Base-by-base conservation (phyloP, 495 filamentous ascomycete species). In the Bryoglossum gracile region DNA sequence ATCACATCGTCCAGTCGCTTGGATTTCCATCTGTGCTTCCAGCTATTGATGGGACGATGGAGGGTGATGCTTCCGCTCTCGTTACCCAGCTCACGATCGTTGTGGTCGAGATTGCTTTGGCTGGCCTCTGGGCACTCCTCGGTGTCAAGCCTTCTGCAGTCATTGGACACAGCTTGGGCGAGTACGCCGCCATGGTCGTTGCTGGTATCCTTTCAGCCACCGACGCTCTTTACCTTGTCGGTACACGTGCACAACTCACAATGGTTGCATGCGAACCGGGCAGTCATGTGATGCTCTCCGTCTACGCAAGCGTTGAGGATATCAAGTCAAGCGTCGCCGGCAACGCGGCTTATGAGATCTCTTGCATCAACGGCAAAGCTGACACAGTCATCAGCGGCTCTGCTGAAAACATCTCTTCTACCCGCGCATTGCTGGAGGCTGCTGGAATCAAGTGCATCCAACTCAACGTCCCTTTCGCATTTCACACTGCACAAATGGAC, bases 151-250 rank as follows among this genome's bases (percentile, higher is more conserved):
- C 89, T 16, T 70, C 75, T 43, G 83, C 81, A 32, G 86, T 94
- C 2, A 70, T 95, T 28, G 90, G 90, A 18, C 90, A 96, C 68
- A 94, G 87, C 62, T 55, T 78, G 10, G 89, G 89, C 48, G 89
- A 95, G 62, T 95, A 91, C 66, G 87, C 89, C 38, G 89, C 90
- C 13, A 70, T 95, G 2, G 75, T 90, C 57, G 80, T 83, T 26
- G 80, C 89, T 14, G 89, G 87, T 43, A 81, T 94, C 11, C 65
- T 95, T 8, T 85, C 83, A 8, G 83, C 78, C 24, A 80, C 77
- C 53, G 89, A 94, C 58, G 82, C 84, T 21, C 80, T 95, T 56
- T 87, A 83, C 56, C 73, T 95, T 6, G 84, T 89, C 42, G 89
- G 89, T 18, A 72, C 76, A 30, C 80, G 89, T 39, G 89, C 89